A percentile compares a stretch with the other conserved stretches of the same genome.
Evolutionary conservation across 345 rosid genomes (phyloP).

Genomic region (Moricandia arvensis): DNA sequence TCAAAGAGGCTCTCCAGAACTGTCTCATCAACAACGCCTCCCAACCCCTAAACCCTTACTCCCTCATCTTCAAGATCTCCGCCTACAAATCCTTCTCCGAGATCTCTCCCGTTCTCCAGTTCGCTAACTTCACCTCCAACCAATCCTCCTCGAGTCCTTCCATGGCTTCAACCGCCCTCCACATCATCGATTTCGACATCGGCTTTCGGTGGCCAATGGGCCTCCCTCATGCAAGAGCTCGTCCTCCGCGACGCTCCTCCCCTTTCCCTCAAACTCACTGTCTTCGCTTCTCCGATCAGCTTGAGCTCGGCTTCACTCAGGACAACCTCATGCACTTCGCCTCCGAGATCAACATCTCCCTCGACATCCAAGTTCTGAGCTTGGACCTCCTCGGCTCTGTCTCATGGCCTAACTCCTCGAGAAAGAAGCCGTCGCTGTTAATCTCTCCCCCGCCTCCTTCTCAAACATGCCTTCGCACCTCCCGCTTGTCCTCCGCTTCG

Average conservation of each 20-base stretch:
- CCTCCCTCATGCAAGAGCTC: conserved; percentile 93
- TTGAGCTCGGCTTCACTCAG: conserved; percentile 66
- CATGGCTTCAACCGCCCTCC: conserved; percentile 61
- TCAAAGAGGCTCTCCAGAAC: conserved; percentile 75
- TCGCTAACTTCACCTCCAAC: conserved; percentile 87
- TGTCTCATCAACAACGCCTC: conserved; percentile 44
- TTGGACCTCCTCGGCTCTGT: conserved; percentile 56
- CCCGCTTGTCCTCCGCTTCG: conserved; percentile 59
- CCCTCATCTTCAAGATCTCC: conserved; percentile 79
- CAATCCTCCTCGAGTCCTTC: conserved; percentile 81
- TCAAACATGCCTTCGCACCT: conserved; percentile 44
- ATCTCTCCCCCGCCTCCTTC: conserved; percentile 62
- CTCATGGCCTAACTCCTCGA: conserved; percentile 48
- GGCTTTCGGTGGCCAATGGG: conserved; percentile 95
- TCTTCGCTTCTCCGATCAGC: conserved; percentile 52
- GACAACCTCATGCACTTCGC: conserved; percentile 76
- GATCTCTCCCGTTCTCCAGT: conserved; percentile 80
- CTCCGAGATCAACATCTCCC: conserved; percentile 58
- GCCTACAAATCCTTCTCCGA: conserved; percentile 92
- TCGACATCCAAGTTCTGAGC: conserved; percentile 64
- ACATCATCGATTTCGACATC: conserved; percentile 80
- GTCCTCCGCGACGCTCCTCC: conserved; percentile 55
- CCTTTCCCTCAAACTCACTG: conserved; percentile 64
- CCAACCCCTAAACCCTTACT: conserved; percentile 30
- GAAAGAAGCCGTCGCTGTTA: conserved; percentile 67